Conservation (phyloP, 805 yeast species). For the Ogataea zsoltii region DNA sequence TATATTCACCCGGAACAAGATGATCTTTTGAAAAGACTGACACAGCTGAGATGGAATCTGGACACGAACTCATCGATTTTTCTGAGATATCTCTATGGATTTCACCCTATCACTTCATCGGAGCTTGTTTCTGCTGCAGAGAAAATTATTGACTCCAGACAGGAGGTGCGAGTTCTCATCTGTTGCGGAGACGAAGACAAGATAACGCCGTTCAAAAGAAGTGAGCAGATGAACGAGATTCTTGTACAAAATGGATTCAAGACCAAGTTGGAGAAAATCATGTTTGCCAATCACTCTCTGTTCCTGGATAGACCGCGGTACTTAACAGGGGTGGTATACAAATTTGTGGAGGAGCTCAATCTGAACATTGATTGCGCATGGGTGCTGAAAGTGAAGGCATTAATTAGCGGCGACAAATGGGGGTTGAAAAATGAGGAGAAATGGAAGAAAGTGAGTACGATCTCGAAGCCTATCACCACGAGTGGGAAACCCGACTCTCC, state of each 20-base stretch:
- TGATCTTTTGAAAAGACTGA: slow-evolving; percentile 41
- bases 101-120: slow-evolving; percentile 40
- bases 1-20: slow-evolving; percentile 42
- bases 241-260: slow-evolving; percentile 32
- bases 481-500: slow-evolving; percentile 39
- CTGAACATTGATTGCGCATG: slow-evolving; percentile 65
- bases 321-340: slow-evolving; percentile 58
- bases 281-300: slow-evolving; percentile 64
- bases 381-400: slow-evolving; percentile 66
- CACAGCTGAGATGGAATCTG: slow-evolving; percentile 72
- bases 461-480: slow-evolving; percentile 44
- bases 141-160: slow-evolving; percentile 36
- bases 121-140: slow-evolving; percentile 46
- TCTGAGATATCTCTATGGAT: slow-evolving; percentile 53
- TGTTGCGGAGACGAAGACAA: slow-evolving; percentile 60
- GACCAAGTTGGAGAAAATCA: slow-evolving; percentile 39
- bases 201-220: slow-evolving; percentile 47
- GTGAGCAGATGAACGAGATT: slow-evolving; percentile 34
- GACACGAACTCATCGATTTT: slow-evolving; percentile 58
- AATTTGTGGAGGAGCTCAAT: slow-evolving; percentile 50
- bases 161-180: slow-evolving; percentile 47
- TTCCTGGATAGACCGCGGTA: slow-evolving; percentile 64
- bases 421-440: slow-evolving; percentile 73
- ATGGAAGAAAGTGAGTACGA: slow-evolving; percentile 59
- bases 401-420: slow-evolving; percentile 72